These are phyloP conservation scores for Rhizophagus clarus DNA, from an alignment of 192 early-diverging fungal genomes.

Conservation along the genomic window DNA sequence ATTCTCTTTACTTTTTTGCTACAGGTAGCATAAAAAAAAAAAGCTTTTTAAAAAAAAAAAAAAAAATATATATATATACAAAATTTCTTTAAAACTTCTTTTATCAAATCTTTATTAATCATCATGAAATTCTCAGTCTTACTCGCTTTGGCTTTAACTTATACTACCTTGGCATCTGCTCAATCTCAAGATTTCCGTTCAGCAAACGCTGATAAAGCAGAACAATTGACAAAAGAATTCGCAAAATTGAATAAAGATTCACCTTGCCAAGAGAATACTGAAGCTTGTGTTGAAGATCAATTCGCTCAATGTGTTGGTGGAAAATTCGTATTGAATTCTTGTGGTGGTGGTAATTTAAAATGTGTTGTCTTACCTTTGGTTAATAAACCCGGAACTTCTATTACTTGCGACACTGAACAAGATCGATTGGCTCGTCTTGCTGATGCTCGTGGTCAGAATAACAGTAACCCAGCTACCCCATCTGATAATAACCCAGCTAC, in stretches of 20 bases:
- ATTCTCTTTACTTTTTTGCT: too few relatives aligned
- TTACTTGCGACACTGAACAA: neutral
- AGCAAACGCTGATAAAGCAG: neutral
- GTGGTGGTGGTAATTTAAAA: slow-evolving; percentile 4
- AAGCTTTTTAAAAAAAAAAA: slow-evolving; percentile 43
- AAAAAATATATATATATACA: too few relatives aligned
- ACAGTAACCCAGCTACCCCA: too few relatives aligned
- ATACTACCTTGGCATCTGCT: neutral
- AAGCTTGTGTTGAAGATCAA: slow-evolving; percentile 4
- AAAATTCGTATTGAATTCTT: neutral
- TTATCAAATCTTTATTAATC: neutral
- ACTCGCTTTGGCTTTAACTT: neutral
- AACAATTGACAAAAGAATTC: neutral
- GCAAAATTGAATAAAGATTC: neutral
- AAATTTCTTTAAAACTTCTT: too few relatives aligned
- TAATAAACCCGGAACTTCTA: slow-evolving; percentile 12
- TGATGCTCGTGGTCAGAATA: slow-evolving; percentile 4
- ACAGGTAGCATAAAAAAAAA: too few relatives aligned
- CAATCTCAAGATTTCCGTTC: neutral
- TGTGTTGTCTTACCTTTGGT: slow-evolving; percentile 12
- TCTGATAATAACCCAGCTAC: too few relatives aligned
- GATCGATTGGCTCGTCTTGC: neutral
- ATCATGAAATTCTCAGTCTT: neutral
- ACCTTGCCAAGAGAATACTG: neutral
- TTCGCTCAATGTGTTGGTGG: slow-evolving; percentile 21